Evolutionary conservation across 73 alveolate genomes (phyloP).

Genomic region (Blepharisma japonicum): DNA sequence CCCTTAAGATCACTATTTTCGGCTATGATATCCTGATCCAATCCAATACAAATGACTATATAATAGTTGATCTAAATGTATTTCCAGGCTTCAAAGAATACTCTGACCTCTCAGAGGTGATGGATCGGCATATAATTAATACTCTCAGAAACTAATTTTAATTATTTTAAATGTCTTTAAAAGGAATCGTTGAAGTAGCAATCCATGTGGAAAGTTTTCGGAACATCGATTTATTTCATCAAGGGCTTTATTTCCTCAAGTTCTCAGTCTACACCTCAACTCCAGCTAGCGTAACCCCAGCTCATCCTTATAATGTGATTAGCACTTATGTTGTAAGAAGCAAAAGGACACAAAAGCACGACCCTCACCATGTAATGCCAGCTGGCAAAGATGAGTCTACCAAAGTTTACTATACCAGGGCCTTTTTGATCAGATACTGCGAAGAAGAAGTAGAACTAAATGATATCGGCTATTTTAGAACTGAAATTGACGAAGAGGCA

Average conservation of each 20-base stretch:
- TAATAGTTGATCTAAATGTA: constrained; percentile 15
- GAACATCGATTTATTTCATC: constrained; percentile 46
- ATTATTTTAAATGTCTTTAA: constrained; percentile 18
- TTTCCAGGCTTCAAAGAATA: constrained; percentile 30
- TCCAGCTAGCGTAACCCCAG: not conserved
- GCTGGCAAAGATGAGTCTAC: constrained; percentile 55
- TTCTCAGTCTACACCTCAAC: not conserved
- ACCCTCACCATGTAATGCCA: constrained; percentile 34
- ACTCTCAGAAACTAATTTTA: no score
- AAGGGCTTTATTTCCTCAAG: constrained; percentile 44
- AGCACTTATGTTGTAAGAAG: not conserved
- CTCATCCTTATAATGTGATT: constrained; percentile 23
- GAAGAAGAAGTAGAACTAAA: constrained; percentile 89
- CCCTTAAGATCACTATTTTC: not conserved
- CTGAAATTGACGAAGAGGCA: constrained; percentile 44
- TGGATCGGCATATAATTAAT: no score
- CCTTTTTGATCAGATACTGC: constrained; percentile 82
- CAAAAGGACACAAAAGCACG: constrained; percentile 40
- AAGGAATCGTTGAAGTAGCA: constrained; percentile 26
- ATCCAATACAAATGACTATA: not conserved
- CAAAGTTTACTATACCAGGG: constrained; percentile 63
- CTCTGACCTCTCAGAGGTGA: not conserved
- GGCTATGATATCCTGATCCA: constrained; percentile 33
- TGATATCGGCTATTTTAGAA: constrained; percentile 72
- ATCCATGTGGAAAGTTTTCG: constrained; percentile 43